Evolutionary conservation across 2,329 filamentous ascomycete species (phyloP), one percentile per base, ranked within the genome.

Genomic region (Chrysoporthe cubensis): DNA sequence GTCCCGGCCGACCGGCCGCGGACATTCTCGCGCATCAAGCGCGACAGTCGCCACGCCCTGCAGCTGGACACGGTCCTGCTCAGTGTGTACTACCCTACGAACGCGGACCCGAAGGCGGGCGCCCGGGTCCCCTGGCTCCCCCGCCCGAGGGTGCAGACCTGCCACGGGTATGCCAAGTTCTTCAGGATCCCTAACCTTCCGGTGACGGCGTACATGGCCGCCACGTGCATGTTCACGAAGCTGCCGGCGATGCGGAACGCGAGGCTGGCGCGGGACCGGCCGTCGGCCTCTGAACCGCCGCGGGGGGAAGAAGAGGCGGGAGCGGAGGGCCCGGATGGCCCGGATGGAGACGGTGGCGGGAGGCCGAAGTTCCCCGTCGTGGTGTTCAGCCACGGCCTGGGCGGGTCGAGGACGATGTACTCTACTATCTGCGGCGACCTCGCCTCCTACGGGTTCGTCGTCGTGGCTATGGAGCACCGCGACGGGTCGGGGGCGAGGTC

Each of bases 311-410:
- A 78, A 1, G 76, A 76, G 1, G 78, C 77, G 9, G 77, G 79
- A 66, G 64, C 71, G 50, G 58, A 80, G 81, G 67, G 70, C 21
- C 52, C 69, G 56, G 71, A 74, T 18, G 69, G 69, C 26, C 26
- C 26, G 26, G 26, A 26, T 26, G 26, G 26, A 58, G 64, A 71
- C 42, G 52, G 69, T 48, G 67, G 65, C n/a, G 71, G 71, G 65
- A 67, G 73, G 69, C 72, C 71, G 42, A 72, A 64, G 4, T 91
- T 90, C 68, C 88, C 89, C 1, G 78, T 90, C 32, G 80, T 91
- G 44, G 80, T 91, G 32, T 91, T 91, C 75, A 89, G 86, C 72
- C 89, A 91, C 75, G 89, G 89, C 0, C 77, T 91, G 6, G 88
- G 88, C 5, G 88, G 88, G 0, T 89, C 86, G 1, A 79, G 88